These are phyloP conservation scores for Rhodotorula babjevae DNA, from an alignment of 768 basidiomycete genomes.

Conservation along the genomic window DNA sequence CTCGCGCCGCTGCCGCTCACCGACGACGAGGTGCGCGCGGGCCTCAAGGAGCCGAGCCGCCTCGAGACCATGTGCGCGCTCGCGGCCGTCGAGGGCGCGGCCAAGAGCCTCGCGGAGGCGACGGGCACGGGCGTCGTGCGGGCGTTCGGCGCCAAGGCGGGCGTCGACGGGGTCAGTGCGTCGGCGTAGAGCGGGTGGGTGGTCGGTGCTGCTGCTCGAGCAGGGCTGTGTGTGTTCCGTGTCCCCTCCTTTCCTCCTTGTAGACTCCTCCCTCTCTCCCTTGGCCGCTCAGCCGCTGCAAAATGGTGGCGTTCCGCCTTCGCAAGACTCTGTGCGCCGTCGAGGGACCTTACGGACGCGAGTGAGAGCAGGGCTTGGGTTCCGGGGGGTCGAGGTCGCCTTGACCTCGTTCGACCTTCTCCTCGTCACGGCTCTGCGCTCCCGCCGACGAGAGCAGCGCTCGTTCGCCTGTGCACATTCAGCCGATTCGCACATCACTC, in stretches of 20 bases:
- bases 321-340: not conserved
- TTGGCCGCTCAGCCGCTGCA: not conserved
- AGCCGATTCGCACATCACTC: too few species aligned
- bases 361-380: too few species aligned
- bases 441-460: too few species aligned
- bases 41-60: conserved; percentile 33
- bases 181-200: too few species aligned
- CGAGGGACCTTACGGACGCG: too few species aligned
- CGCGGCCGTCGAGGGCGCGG: conserved; percentile 37
- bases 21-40: conserved; percentile 33
- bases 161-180: conserved; percentile 1
- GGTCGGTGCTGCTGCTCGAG: not conserved
- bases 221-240: not conserved
- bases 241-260: not conserved
- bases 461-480: too few species aligned
- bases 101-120: conserved; percentile 34
- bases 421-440: too few species aligned
- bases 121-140: conserved; percentile 28
- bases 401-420: too few species aligned
- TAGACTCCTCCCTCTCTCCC: not conserved
- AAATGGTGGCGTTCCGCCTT: not conserved
- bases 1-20: conserved; percentile 31
- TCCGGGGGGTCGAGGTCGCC: too few species aligned
- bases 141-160: conserved; percentile 33
- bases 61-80: conserved; percentile 39